phyloP scores from a whole-genome alignment of 1,284 basidiomycete genomes.

The Leccinum colubrinum region DNA sequence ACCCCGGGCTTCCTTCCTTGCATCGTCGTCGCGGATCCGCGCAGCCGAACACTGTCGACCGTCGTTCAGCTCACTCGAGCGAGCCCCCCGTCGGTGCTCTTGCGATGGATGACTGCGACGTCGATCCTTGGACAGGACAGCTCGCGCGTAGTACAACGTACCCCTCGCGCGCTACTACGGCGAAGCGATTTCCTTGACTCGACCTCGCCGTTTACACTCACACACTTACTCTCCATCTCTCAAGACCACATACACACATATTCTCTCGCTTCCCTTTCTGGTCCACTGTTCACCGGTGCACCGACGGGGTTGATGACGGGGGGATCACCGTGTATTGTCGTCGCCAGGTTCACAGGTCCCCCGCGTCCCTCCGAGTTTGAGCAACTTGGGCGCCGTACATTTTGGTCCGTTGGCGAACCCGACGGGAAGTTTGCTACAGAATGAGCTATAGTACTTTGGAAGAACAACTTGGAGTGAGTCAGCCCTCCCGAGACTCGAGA shows the following conservation, averaged over 20 bases:
- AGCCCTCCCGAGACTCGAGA: too few relatives aligned
- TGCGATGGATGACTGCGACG: conserved; percentile 77
- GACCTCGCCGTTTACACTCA: background rate
- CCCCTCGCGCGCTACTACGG: conserved; percentile 4
- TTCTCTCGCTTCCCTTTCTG: background rate
- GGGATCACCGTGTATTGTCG: background rate
- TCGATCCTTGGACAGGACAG: conserved; percentile 37
- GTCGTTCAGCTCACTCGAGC: conserved; percentile 28
- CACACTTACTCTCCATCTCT: background rate
- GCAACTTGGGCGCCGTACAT: background rate
- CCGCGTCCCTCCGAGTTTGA: background rate
- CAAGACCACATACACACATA: background rate
- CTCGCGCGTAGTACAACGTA: conserved; percentile 6
- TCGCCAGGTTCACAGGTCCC: background rate
- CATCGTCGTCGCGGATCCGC: conserved; percentile 43
- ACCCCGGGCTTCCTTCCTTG: conserved; percentile 26
- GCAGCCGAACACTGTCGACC: conserved; percentile 32
- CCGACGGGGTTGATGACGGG: background rate
- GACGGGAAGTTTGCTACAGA: background rate
- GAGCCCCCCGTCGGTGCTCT: conserved; percentile 39
- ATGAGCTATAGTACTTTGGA: too few relatives aligned
- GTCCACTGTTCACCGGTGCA: background rate
- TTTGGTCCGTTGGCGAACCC: background rate
- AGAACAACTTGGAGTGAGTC: too few relatives aligned
- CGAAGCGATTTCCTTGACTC: background rate